Percentiles rank a stretch among this genome's conserved stretches.
Evolutionary conservation across 2,329 filamentous ascomycete species (phyloP).

Genomic region (Colletotrichum aenigma): DNA sequence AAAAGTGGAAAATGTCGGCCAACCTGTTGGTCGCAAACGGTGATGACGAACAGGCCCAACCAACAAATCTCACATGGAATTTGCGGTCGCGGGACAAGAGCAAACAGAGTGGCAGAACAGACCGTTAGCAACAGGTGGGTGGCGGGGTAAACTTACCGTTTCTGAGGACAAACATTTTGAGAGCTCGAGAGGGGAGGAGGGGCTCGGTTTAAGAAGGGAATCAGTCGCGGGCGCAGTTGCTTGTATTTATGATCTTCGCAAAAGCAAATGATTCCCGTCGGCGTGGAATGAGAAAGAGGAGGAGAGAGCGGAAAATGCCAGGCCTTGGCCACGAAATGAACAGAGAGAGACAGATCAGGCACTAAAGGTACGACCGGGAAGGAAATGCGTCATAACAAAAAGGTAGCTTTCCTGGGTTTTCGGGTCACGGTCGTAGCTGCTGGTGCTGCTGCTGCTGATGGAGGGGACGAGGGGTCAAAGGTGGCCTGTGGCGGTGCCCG

Average conservation of each 20-base stretch:
- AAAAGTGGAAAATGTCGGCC: neutral
- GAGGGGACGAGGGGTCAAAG: constrained; percentile 21
- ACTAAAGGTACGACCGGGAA: neutral
- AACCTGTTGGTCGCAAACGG: neutral
- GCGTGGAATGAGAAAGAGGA: neutral
- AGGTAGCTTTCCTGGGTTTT: constrained; percentile 2
- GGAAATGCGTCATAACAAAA: constrained; percentile 34
- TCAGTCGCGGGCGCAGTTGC: neutral
- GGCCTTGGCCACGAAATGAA: constrained; percentile 15
- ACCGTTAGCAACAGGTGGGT: neutral
- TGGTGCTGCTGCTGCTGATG: constrained; percentile 1
- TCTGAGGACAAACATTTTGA: constrained; percentile 42
- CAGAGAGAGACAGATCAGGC: constrained; percentile 7
- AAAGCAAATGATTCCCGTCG: constrained; percentile 5
- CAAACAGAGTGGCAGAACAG: neutral
- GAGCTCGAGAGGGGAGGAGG: neutral
- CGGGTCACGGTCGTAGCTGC: neutral
- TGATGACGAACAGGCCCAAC: neutral
- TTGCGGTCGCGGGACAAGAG: neutral
- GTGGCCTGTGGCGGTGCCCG: constrained; percentile 27
- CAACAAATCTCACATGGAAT: neutral
- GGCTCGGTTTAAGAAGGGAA: neutral
- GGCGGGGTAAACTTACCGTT: constrained; percentile 36
- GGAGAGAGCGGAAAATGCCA: constrained; percentile 1
- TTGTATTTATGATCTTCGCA: constrained; percentile 7